Evolutionary conservation across 2,329 filamentous ascomycete species (phyloP), one percentile per base, ranked within the genome.

Genomic region (Calonectria hawksworthii): DNA sequence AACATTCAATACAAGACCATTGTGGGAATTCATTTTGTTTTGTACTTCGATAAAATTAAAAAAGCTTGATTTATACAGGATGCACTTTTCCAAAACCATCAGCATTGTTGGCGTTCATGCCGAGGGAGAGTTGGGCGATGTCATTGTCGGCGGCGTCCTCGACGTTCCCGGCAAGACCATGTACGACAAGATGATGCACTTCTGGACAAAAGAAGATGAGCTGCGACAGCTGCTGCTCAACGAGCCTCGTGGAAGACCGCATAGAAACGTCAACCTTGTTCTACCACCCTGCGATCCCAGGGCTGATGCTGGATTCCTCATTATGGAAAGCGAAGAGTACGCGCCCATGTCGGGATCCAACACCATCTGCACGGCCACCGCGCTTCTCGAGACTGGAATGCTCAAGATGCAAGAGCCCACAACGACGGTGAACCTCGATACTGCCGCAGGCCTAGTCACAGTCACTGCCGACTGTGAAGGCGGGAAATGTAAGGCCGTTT

Each of bases 341-440:
- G 76, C 79, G 0, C 78, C 75, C 64, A 83, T 80, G 84, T 88
- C 87, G 3, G 87, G 88, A 0, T 84, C 85, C 1, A 89, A 89
- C 63, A 85, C 84, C 2, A 87, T 89, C 21, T 86, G 83, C 59
- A 87, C 85, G 0, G 79, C 84, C 0, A 89, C 87, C 0, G 87
- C 87, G 0, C 78, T 89, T 18, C 76, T 89, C n/a, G 88, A 89
- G 75, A 89, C 86, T 0, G 87, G 87, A 1, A 88, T 88, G 83
- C 70, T 89, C 1, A 79, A 82, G 0, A 89, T 89, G 86, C 78
- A 82, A 28, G 87, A 88, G 74, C 88, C 87, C 0, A 74, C 84
- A 3, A 89, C 87, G 0, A 77, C 78, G 10, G 54, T 89, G 3
- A 82, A 75, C 1, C 79, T 89, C 16, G 87, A 89, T 68, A 87